Base-by-base conservation (phyloP, 768 basidiomycete species). In the Mycena kentingensis region DNA sequence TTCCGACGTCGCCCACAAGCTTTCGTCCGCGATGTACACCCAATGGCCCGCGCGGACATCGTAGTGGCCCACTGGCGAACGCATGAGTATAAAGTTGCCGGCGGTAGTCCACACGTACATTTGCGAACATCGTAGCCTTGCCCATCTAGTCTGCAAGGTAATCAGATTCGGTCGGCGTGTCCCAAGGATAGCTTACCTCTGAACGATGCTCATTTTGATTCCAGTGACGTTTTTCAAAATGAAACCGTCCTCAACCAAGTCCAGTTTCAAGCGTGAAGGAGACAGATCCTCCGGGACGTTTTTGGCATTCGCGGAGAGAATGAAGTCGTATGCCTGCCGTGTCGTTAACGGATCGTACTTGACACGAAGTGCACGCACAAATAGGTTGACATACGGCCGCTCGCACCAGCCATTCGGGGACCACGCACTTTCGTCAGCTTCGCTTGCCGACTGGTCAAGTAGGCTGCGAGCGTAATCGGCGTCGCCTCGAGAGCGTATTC, bases 71-170 rank as follows among this genome's bases (percentile, higher is more conserved):
- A 95, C 91, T 94, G 52, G 11, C 32, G 37, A 21, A 32, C 25
- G 18, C 57, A 51, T 61, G 55, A 34, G 48, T 16, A 35, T 36
- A 49, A 19, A 12, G 35, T 24, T 22, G 43, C 28, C 26, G 2
- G 31, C 45, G 38, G 11, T 54, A 31, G 8, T 51, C 41, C 35
- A 31, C 18, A 67, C 87, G 63, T 60, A 94, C 94, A 72, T 73
- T 84, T 90, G 28, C 87, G 79, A 47, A 98, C 78, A 60, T 96
- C 90, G 60, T 93, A 96, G 7, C 93, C 93, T 60, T 77, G 85
- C 12, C 87, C 86, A 60, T 95, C 93, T 47, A 93, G 66, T 24
- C 92, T 82, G 87, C 21, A 90, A 83, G 22, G 84, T 2, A 84
- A 77, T 31, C 89, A 80, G 37, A 94, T 77, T 6, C 92, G 91